Evolutionary conservation across 2,329 filamentous ascomycete genomes (phyloP), one percentile per base, ranked within the genome.

Genomic region (Plenodomus lindquistii): DNA sequence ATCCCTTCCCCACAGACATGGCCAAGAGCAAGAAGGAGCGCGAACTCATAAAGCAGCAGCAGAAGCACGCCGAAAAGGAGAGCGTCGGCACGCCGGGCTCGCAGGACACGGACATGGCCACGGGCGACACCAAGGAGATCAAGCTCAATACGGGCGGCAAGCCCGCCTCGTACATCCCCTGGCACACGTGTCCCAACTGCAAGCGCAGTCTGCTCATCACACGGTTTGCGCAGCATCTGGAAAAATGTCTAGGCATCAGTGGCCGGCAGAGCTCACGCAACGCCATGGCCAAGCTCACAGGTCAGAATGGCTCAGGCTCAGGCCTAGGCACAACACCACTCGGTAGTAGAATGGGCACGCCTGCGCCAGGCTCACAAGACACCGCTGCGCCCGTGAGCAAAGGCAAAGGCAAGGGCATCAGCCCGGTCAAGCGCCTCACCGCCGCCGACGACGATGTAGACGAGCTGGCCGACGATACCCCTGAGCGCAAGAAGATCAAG

Each of bases 21-120:
- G 88, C 87, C 51, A 89, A 88, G 77, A 91, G 87, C 59, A 80
- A 74, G 81, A 91, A 89, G 79, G 87, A 86, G 69, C 85, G 85
- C 76, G 83, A 85, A 69, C 63, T 75, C 43, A 67, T 73, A 46
- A 70, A 74, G 65, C 61, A 75, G 56, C 67, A 75, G 61, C 63
- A 74, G 52, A 72, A 72, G 57, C 66, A 69, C 40, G 65, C 66
- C 18, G 72, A 75, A 42, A 75, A 75, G 51, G 75, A 74, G 54
- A 73, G 67, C 38, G 71, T 75, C 17, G 74, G 73, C 40, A 78
- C 76, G 18, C 77, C 77, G 1, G 75, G 72, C 20, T 73, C 68
- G 18, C 74, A 77, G 50, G 75, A 77, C 48, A 73, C 70, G 11
- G 70, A 73, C 37, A 69, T 71, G 57, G 62, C 66, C 0, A 62